Conservation (phyloP, 2,329 filamentous ascomycete species). For the Cercospora citrullina region DNA sequence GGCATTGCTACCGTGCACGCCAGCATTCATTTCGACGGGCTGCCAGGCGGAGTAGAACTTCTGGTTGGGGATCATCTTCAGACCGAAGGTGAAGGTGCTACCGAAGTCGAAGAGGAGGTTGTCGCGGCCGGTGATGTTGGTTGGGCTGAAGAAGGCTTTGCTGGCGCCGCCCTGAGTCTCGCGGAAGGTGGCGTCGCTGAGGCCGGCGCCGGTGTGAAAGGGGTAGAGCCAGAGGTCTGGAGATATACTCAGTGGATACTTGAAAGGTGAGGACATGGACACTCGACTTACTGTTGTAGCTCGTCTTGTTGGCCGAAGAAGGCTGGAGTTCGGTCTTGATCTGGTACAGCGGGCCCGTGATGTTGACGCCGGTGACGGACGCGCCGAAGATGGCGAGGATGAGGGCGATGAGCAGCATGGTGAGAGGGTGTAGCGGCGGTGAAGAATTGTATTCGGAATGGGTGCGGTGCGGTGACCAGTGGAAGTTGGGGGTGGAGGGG, state of each 20-base stretch:
- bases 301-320: neutral
- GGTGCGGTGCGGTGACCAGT: neutral
- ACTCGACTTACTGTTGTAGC: neutral
- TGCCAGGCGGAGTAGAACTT: conserved; percentile 38
- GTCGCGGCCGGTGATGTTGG: conserved; percentile 28
- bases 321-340: conserved; percentile 31
- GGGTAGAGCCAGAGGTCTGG: conserved; percentile 32
- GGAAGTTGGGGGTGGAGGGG: neutral
- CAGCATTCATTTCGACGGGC: conserved; percentile 37
- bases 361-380: conserved; percentile 31
- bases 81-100: conserved; percentile 32
- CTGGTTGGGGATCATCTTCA: conserved; percentile 24
- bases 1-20: conserved; percentile 18
- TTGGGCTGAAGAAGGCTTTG: conserved; percentile 33
- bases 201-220: conserved; percentile 36
- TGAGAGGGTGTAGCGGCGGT: neutral
- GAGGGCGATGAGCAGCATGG: conserved; percentile 24
- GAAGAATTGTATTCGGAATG: neutral
- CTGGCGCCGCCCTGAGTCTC: conserved; percentile 17
- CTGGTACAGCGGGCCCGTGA: conserved; percentile 30
- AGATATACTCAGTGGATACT: neutral
- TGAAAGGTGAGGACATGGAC: neutral
- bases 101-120: conserved; percentile 38
- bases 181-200: conserved; percentile 35
- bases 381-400: conserved; percentile 25